These are phyloP conservation scores for Neocatenulostroma microsporum DNA, from an alignment of 2,329 filamentous ascomycete genomes.

Conservation along the genomic window DNA sequence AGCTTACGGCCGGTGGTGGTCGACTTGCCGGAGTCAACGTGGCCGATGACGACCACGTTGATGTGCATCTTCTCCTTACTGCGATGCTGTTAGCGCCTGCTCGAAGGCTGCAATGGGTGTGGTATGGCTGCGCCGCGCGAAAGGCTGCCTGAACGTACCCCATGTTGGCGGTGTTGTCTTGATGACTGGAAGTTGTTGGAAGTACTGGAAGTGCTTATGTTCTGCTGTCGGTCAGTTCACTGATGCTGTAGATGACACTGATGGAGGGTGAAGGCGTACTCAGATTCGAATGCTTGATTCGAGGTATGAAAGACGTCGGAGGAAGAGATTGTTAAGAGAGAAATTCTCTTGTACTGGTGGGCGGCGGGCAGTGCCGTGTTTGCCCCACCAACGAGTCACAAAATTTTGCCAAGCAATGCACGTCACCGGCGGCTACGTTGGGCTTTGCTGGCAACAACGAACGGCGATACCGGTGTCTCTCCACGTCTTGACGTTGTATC, in stretches of 20 bases:
- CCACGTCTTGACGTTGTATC: no score
- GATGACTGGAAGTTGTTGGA: conserved; percentile 9
- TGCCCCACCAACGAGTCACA: no score
- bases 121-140: not conserved
- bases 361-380: no score
- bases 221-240: conserved; percentile 7
- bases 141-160: conserved; percentile 13
- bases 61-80: conserved; percentile 97
- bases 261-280: conserved; percentile 9
- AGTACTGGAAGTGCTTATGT: conserved; percentile 8
- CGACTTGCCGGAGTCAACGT: conserved; percentile 99
- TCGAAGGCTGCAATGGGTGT: no score
- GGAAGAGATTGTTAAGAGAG: conserved; percentile 9
- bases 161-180: conserved; percentile 16
- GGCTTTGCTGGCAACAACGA: no score
- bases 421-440: no score
- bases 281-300: conserved; percentile 18
- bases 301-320: conserved; percentile 13
- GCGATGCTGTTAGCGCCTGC: conserved; percentile 30
- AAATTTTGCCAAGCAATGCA: no score
- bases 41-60: conserved; percentile 94
- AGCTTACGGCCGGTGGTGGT: conserved; percentile 77
- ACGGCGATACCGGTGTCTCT: no score
- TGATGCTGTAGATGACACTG: conserved; percentile 4
- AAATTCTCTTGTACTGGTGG: no score